Evolutionary conservation across 306 rosid genomes (phyloP).

Genomic region (Sophora flavescens): DNA sequence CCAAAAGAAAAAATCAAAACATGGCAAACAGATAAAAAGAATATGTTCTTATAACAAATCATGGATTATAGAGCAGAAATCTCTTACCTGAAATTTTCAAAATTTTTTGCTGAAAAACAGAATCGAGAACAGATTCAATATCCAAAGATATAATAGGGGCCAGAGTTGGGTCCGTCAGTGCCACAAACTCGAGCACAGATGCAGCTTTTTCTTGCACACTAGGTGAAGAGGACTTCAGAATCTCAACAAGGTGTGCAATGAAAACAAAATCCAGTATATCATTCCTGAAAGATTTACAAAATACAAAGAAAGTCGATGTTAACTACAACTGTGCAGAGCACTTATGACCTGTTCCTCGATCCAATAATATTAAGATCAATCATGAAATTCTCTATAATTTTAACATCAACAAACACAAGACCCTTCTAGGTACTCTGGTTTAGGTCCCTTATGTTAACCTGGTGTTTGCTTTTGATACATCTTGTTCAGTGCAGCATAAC

Average conservation of each 20-base stretch:
- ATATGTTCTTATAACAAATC: not conserved
- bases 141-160: constrained; percentile 53
- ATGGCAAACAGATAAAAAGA: not conserved
- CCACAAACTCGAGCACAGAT: constrained; percentile 75
- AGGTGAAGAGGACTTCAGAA: constrained; percentile 70
- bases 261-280: constrained; percentile 62
- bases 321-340: constrained; percentile 13
- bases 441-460: constrained; percentile 53
- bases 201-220: constrained; percentile 82
- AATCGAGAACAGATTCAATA: constrained; percentile 71
- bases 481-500: constrained; percentile 43
- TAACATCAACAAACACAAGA: constrained; percentile 22
- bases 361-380: constrained; percentile 33
- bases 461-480: constrained; percentile 43
- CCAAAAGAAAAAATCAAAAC: not conserved
- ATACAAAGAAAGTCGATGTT: constrained; percentile 9
- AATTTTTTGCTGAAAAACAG: constrained; percentile 68
- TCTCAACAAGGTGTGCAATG: constrained; percentile 69
- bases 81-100: constrained; percentile 61
- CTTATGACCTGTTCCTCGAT: constrained; percentile 22
- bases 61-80: not conserved
- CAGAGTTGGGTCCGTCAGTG: constrained; percentile 69
- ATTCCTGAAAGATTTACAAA: constrained; percentile 54
- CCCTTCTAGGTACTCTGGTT: constrained; percentile 21
- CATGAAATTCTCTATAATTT: not conserved